Evolutionary conservation across 805 yeast genomes (phyloP).

Genomic region (Saturnispora diversa): DNA sequence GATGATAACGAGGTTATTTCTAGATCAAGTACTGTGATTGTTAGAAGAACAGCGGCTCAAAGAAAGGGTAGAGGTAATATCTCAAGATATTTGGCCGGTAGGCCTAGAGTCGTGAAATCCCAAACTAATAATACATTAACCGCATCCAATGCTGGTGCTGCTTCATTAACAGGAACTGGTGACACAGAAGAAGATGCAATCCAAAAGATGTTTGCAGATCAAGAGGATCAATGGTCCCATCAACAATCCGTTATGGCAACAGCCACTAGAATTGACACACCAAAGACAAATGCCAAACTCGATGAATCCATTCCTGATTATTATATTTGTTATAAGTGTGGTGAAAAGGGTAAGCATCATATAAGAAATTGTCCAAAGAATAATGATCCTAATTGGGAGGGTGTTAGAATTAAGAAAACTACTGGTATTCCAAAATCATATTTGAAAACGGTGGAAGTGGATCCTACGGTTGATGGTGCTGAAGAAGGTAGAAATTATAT

Average conservation of each 20-base stretch:
- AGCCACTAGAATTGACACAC: conserved; percentile 57
- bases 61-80: conserved; percentile 48
- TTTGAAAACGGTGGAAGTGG: conserved; percentile 74
- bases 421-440: conserved; percentile 97
- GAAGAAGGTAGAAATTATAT: conserved; percentile 43
- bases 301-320: conserved; percentile 92
- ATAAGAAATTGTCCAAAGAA: conserved; percentile 93
- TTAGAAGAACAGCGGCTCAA: conserved; percentile 65
- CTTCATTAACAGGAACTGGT: conserved; percentile 18
- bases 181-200: conserved; percentile 77
- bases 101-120: conserved; percentile 41
- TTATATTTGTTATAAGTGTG: conserved; percentile 93
- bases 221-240: conserved; percentile 90
- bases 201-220: conserved; percentile 84
- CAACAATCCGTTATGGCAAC: conserved; percentile 87
- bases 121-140: conserved; percentile 16
- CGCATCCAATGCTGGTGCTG: conserved; percentile 25
- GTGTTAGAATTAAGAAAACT: conserved; percentile 80
- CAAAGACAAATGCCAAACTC: conserved; percentile 26
- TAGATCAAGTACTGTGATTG: conserved; percentile 77
- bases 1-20: conserved; percentile 92
- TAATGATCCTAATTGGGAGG: conserved; percentile 89
- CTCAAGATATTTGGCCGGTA: conserved; percentile 63
- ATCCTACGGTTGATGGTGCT: conserved; percentile 42
- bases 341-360: conserved; percentile 88